Evolutionary conservation across 257 asterid genomes (phyloP).

Genomic region (Primulina eburnea): DNA sequence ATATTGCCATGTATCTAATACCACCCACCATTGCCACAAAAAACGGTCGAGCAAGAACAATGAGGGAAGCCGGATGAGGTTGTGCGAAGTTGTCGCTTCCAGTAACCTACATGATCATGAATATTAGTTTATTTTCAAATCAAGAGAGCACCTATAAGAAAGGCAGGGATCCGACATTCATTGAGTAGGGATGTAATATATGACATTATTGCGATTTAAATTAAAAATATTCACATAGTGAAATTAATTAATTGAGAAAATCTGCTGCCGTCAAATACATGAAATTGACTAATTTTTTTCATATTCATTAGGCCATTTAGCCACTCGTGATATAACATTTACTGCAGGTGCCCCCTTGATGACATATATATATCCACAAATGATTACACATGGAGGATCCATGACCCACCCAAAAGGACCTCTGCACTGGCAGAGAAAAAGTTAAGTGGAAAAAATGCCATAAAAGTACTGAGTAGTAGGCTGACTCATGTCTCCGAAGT

Average conservation of each 20-base stretch:
- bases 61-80: slow-evolving; percentile 43
- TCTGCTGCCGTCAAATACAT: not conserved
- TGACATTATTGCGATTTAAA: not conserved
- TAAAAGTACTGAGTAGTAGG: too few relatives aligned
- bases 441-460: too few relatives aligned
- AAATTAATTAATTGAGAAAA: not conserved
- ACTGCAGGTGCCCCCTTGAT: not conserved
- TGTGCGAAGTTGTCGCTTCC: slow-evolving; percentile 42
- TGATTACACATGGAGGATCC: not conserved
- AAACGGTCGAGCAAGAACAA: slow-evolving; percentile 51
- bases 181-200: not conserved
- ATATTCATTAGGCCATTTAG: not conserved
- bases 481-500: too few relatives aligned
- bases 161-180: not conserved
- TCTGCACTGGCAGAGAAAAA: too few relatives aligned
- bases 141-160: too few relatives aligned
- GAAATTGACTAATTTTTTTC: not conserved
- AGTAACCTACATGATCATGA: slow-evolving; percentile 55
- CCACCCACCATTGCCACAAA: slow-evolving; percentile 73
- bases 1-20: slow-evolving; percentile 95
- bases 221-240: not conserved
- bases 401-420: too few relatives aligned
- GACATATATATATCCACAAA: not conserved
- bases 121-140: not conserved
- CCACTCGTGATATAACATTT: not conserved